Evolutionary conservation across 1,284 basidiomycete genomes (phyloP), one percentile per base, ranked within the genome.

Genomic region (Leccinum variabile): DNA sequence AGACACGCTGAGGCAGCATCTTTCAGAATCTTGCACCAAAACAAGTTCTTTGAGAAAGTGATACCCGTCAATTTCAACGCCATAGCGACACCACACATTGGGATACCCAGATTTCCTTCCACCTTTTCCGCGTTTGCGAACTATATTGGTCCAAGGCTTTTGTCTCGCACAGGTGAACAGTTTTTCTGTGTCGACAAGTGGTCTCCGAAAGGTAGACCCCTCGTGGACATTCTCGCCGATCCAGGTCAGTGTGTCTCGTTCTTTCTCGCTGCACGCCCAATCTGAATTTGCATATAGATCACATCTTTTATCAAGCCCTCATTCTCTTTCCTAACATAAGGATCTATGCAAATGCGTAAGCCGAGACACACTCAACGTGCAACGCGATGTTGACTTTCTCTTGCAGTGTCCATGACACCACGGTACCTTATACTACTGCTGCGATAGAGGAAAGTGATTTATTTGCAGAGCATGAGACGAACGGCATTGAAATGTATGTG

Each of bases 101-200:
- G 92, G 52, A 81, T 84, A 8, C 82, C 83, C 8, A 76, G 78
- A 70, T 87, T 87, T 64, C 79, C 81, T 35, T 84, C 88, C 1
- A 76, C 90, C 39, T 74, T 91, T 50, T 92, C 90, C 0, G 78
- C 79, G 0, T 61, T 88, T 0, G 74, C 84, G n/a, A 71, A 81
- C 2, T 83, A 76, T 58, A 73, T 96, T 5, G 95, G 91, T 0
- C 86, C 91, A 0, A 84, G 81, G 56, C 74, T 95, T 14, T 78
- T 97, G n/a, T 91, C 91, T 3, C 80, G 94, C 54, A 93, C 94
- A 0, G 95, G 95, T 7, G 85, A 91, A 67, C 92, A 95, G 68
- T 86, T 95, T 60, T 91, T 87, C 71, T 85, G 83, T 53, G 81
- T 80, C 0, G 94, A 97, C 75, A 83, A 82, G 63, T 96, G 91